Percentiles rank a stretch among this genome's conserved stretches.
phyloP scores from a whole-genome alignment of 371 early-diverging fungal genomes.

The Capillidium heterosporum region DNA sequence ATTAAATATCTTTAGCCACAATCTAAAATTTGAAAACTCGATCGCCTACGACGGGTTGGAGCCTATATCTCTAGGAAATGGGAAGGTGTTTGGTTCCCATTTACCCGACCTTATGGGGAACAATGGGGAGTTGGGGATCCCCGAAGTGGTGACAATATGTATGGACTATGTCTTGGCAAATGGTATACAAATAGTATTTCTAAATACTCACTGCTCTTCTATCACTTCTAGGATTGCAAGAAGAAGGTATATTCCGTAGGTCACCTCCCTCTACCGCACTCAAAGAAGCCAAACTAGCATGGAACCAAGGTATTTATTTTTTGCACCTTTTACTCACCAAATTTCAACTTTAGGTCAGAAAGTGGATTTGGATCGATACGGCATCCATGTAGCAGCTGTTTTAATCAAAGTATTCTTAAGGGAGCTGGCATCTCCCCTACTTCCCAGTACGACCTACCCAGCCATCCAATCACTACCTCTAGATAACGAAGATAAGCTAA shows the following conservation, averaged over 20 bases:
- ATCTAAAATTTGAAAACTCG: constrained; percentile 16
- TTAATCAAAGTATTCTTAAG: constrained; percentile 70
- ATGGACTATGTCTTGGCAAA: constrained; percentile 22
- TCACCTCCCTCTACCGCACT: constrained; percentile 50
- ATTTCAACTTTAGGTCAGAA: constrained; percentile 10
- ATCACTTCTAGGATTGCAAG: constrained; percentile 33
- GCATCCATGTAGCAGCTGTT: constrained; percentile 63
- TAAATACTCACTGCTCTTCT: background rate
- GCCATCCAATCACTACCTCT: constrained; percentile 14
- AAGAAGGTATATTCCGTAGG: constrained; percentile 78
- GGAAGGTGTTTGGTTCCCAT: constrained; percentile 31
- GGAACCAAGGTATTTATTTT: constrained; percentile 28
- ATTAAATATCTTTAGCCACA: constrained; percentile 11
- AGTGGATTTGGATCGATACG: constrained; percentile 38
- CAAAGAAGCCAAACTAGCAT: constrained; percentile 42
- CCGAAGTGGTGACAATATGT: constrained; percentile 36
- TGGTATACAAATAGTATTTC: constrained; percentile 12
- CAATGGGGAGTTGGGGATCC: constrained; percentile 33
- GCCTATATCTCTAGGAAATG: constrained; percentile 5
- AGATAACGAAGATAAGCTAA: constrained; percentile 7
- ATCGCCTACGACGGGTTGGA: constrained; percentile 12
- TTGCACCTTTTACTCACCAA: constrained; percentile 9
- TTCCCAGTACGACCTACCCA: constrained; percentile 27
- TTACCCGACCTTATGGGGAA: constrained; percentile 45
- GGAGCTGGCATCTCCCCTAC: constrained; percentile 61